phyloP scores from a whole-genome alignment of 768 basidiomycete species.

The Tricholoma bakamatsutake region DNA sequence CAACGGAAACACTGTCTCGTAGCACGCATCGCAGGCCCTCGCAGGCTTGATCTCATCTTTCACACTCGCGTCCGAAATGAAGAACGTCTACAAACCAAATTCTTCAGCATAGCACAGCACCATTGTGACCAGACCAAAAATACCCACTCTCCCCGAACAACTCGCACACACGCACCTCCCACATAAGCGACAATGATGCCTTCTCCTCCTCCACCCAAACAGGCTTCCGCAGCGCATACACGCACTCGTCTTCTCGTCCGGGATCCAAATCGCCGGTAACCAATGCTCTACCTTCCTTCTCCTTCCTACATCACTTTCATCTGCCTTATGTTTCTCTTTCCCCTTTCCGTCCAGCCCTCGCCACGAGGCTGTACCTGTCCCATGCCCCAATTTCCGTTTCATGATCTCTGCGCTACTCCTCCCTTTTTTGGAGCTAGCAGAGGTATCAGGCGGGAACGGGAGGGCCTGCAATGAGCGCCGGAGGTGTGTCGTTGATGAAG shows the following conservation, averaged over 20 bases:
- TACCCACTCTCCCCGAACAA: slow-evolving; percentile 71
- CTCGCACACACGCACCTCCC: slow-evolving; percentile 80
- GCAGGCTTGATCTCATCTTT: slow-evolving; percentile 51
- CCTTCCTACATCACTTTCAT: slow-evolving; percentile 23
- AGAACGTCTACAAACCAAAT: slow-evolving; percentile 61
- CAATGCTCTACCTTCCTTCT: slow-evolving; percentile 69
- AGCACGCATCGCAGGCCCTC: slow-evolving; percentile 83
- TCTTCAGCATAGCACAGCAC: background rate
- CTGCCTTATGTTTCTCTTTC: slow-evolving; percentile 16
- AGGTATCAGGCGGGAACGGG: slow-evolving; percentile 47
- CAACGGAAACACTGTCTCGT: slow-evolving; percentile 78
- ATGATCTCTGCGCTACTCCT: background rate
- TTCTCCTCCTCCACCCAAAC: slow-evolving; percentile 74
- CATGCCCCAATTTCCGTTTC: background rate
- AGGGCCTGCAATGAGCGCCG: slow-evolving; percentile 69
- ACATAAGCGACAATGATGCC: slow-evolving; percentile 86
- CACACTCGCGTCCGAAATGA: slow-evolving; percentile 54
- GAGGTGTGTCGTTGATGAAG: slow-evolving; percentile 68
- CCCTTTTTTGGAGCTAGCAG: slow-evolving; percentile 6
- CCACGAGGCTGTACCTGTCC: background rate
- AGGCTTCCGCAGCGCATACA: slow-evolving; percentile 81
- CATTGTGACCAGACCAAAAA: background rate
- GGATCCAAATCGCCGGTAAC: slow-evolving; percentile 90
- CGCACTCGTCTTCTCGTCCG: slow-evolving; percentile 72
- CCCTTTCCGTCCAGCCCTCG: background rate